These are phyloP conservation scores for Sesbania bispinosa DNA, from an alignment of 306 rosid genomes.

Conservation along the genomic window DNA sequence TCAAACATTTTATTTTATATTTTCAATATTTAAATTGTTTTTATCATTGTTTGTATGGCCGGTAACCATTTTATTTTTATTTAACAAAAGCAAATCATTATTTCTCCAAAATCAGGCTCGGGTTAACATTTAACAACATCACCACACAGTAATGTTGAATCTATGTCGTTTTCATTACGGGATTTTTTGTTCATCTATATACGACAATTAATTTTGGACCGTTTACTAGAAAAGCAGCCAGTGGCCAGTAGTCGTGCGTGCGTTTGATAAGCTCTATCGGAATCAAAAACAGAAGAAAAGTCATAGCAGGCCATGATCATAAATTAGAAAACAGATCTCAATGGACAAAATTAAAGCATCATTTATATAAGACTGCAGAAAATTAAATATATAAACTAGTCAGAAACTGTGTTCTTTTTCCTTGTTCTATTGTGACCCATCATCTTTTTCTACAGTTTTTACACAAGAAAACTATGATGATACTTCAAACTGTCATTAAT, in stretches of 20 bases:
- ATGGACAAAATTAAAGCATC: background rate
- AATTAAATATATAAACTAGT: conserved; percentile 5
- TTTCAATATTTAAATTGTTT: too few relatives aligned
- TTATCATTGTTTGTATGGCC: too few relatives aligned
- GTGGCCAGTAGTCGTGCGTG: background rate
- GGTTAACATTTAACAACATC: background rate
- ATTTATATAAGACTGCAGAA: background rate
- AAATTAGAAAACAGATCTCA: background rate
- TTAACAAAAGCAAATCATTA: background rate
- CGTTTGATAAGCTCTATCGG: background rate
- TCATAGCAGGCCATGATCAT: background rate
- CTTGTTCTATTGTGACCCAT: conserved; percentile 12
- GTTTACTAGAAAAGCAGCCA: background rate
- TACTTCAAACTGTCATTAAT: background rate
- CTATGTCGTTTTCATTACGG: conserved; percentile 7
- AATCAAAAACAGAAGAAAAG: background rate
- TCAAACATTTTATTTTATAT: too few relatives aligned
- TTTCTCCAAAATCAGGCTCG: background rate
- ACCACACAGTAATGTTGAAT: background rate
- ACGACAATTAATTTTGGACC: background rate
- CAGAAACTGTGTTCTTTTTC: background rate
- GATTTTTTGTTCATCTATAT: background rate
- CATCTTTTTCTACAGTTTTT: background rate
- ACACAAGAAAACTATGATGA: background rate
- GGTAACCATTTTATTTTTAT: background rate